phyloP scores from a whole-genome alignment of 140 eudicot genomes.

The Ambrosia hybrid region DNA sequence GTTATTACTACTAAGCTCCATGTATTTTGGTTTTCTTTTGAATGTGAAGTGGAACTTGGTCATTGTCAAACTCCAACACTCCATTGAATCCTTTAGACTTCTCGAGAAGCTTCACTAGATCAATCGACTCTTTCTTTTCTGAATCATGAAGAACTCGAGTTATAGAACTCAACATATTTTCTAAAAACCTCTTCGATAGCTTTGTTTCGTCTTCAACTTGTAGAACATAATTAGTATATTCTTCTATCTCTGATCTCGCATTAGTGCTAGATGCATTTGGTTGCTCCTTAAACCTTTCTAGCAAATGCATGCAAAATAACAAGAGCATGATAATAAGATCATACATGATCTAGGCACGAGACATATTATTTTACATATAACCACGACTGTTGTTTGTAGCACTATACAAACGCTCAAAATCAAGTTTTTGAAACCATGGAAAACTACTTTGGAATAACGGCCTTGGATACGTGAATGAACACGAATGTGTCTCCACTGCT shows the following conservation, averaged over 20 bases:
- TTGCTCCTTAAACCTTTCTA: not conserved
- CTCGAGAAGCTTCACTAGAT: conserved; percentile 7
- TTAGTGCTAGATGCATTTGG: not conserved
- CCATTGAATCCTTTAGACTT: conserved; percentile 20
- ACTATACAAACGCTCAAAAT: not conserved
- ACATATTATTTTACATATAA: not conserved
- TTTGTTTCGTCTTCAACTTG: not conserved
- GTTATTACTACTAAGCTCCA: conserved; percentile 20
- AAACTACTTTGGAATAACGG: not conserved
- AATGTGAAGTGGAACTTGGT: not conserved
- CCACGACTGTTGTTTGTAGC: not conserved
- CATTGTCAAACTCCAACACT: not conserved
- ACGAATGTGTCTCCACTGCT: not conserved
- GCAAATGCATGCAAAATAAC: not conserved
- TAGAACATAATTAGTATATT: not conserved
- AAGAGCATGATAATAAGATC: not conserved
- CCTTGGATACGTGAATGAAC: not conserved
- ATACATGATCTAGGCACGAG: too few relatives aligned
- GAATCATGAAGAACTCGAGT: not conserved
- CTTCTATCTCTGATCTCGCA: not conserved
- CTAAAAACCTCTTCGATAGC: not conserved
- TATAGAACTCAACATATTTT: not conserved
- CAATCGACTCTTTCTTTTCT: conserved; percentile 1
- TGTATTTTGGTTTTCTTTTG: not conserved
- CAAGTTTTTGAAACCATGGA: not conserved